A percentile compares a stretch with the other conserved stretches of the same genome.
Evolutionary conservation across 176 grass and related monocot genomes (phyloP).

Genomic region (maize (Zea mays)): Zm-B73-REFERENCE-NAM-5.0 NC_050096.1:176924001-176924500

Average conservation of each 20-base stretch:
- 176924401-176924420: constrained; percentile 88
- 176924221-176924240: constrained; percentile 32
- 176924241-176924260: background rate
- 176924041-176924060: constrained; percentile 6
- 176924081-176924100: constrained; percentile 6
- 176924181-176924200: constrained; percentile 22
- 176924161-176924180: constrained; percentile 23
- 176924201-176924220: constrained; percentile 8
- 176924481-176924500: no score
- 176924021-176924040: no score
- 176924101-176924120: background rate
- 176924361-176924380: constrained; percentile 57
- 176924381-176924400: constrained; percentile 64
- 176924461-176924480: no score
- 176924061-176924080: background rate
- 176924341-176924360: constrained; percentile 62
- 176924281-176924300: constrained; percentile 23
- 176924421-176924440: no score
- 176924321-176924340: constrained; percentile 89
- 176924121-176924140: constrained; percentile 29
- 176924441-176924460: no score
- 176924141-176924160: background rate
- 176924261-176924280: background rate
- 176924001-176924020: no score
- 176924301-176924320: constrained; percentile 62